Evolutionary conservation across 306 rosid genomes (phyloP).

Genomic region (Spatholobus suberectus): DNA sequence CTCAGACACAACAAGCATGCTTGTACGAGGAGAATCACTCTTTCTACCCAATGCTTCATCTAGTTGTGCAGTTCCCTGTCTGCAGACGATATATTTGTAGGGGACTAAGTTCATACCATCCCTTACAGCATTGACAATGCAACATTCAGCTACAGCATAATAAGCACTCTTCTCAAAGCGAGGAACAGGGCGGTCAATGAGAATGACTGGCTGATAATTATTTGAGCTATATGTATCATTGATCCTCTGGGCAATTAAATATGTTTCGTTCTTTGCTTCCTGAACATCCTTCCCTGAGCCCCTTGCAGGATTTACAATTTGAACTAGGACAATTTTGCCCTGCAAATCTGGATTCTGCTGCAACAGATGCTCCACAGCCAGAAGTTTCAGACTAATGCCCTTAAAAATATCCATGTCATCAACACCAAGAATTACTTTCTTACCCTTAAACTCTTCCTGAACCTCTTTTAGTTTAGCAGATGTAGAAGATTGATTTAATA

Average conservation of each 20-base stretch:
- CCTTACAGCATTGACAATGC: conserved; percentile 87
- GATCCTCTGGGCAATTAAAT: conserved; percentile 65
- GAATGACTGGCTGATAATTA: conserved; percentile 68
- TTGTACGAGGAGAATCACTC: conserved; percentile 56
- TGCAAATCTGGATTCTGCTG: conserved; percentile 64
- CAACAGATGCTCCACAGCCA: conserved; percentile 81
- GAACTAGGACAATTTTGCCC: conserved; percentile 74
- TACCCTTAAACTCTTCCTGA: conserved; percentile 68
- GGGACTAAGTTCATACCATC: conserved; percentile 95
- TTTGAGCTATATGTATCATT: conserved; percentile 64
- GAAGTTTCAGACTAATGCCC: conserved; percentile 81
- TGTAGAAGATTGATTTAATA: conserved; percentile 67
- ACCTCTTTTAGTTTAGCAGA: conserved; percentile 69
- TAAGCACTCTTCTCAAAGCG: conserved; percentile 81
- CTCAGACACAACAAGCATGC: conserved; percentile 92
- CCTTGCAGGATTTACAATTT: conserved; percentile 90
- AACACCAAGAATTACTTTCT: conserved; percentile 65
- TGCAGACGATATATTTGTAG: conserved; percentile 78
- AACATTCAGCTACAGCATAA: conserved; percentile 85
- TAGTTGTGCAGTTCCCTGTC: conserved; percentile 70
- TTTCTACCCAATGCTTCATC: conserved; percentile 61
- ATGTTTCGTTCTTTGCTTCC: conserved; percentile 73
- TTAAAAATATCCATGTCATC: conserved; percentile 94
- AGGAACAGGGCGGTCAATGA: conserved; percentile 78
- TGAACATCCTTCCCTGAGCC: conserved; percentile 84